Evolutionary conservation across 805 yeast genomes (phyloP), one percentile per base, ranked within the genome.

Genomic region (Candida easanensis): DNA sequence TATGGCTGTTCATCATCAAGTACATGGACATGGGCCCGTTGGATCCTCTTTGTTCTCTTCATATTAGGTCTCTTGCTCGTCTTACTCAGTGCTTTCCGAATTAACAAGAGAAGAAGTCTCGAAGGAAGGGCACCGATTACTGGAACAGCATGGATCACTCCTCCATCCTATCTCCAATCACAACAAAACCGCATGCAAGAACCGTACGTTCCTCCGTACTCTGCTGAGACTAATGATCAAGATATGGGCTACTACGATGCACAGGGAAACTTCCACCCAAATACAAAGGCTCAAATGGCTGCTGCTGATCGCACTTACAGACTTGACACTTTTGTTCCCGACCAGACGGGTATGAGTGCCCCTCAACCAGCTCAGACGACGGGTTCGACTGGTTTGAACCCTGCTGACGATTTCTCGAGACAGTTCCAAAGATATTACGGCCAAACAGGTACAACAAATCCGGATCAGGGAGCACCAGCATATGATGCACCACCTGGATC

Each of bases 61-160:
- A 60, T 79, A 3, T 73, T 76, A 0, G 70, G 74, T 1, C 48
- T 81, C 4, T 33, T 79, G 2, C 44, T 76, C 2, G 65, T 80
- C 3, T 50, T 82, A 4, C 22, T 74, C 0, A 73, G 73, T 36
- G 80, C 85, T 0, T 61, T 83, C 20, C 55, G 76, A 28, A 66
- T 77, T 13, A 85, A 85, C 55, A 74, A 68, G 36, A 70, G 69
- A 43, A 70, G 95, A 60, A 48, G 53, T 0, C 45, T 23, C 4
- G 33, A 54, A 26, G 76, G 78, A 33, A 65, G 69, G 48, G 69
- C 65, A 21, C 95, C 96, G 0, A 68, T 87, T 2, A 67, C 76
- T 46, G 91, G 91, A 9, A 85, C 93, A 1, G 77, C 85, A 10
- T 85, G 95, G 95, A 78, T 88, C 68, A 84, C 93, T 0, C 96